Evolutionary conservation across 1,284 basidiomycete genomes (phyloP), one percentile per base, ranked within the genome.

Genomic region (Boletus calvinii): DNA sequence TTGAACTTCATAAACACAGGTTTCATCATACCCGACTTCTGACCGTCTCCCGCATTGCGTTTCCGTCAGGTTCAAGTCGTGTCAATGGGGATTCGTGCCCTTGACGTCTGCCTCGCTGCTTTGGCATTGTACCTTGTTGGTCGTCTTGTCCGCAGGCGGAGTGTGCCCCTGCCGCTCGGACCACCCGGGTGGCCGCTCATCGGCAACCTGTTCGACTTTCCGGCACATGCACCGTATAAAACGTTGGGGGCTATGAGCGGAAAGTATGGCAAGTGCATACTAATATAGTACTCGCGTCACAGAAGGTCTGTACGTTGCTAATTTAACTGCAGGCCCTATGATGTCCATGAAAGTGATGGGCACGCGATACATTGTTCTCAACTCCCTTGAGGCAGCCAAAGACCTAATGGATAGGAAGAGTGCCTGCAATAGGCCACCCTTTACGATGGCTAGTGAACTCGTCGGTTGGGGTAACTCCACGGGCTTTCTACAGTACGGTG

Each of bases 231-330:
- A 22, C 70, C 73, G 13, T 78, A 76, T 72, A 63, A 74, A 39
- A 69, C 69, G 0, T 76, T 75, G 43, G 67, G 70, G 2, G 60
- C 74, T 39, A 79, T 76, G 79, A 68, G 72, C 24, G 53, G 65
- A 31, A 68, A 68, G 62, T 77, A 66, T 42, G 76, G 76, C 72
- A 59, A 24, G 69, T 74, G 17, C 5, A 68, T 67, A 22, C n/a
- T n/a, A n/a, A n/a, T n/a, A 3, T 6, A 24, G 24, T 24, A 26
- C 7, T 70, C 1, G 56, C 69, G 37, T 68, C 66, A 10, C 54
- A 71, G 13, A 65, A 61, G 24, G 56, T 70, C 13, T 52, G 71
- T 8, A 0, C 66, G 0, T 59, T 59, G 3, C 54, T 63, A n/a
- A 62, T 62, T 64, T 56, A 61, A 6, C 59, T 70, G 35, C 37